A percentile compares a stretch with the other conserved stretches of the same genome.
phyloP scores from a whole-genome alignment of 2,329 filamentous ascomycete genomes.

The Biscogniauxia mediterranea region DNA sequence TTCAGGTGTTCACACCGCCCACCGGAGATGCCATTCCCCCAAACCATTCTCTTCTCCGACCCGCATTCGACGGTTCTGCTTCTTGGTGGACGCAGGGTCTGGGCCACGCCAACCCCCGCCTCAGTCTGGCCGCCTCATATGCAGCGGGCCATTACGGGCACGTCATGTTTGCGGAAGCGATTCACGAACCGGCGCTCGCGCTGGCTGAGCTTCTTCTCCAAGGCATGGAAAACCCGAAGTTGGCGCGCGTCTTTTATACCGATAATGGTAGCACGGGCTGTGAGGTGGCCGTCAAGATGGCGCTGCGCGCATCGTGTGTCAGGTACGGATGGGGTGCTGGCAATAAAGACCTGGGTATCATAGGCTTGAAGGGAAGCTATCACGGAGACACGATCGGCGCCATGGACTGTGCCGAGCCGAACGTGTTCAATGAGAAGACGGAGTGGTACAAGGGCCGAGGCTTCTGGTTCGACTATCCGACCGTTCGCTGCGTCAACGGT shows the following conservation, averaged over 20 bases:
- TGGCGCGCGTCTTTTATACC: conserved; percentile 74
- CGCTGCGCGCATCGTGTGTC: conserved; percentile 63
- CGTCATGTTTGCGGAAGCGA: conserved; percentile 79
- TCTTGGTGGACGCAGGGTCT: conserved; percentile 93
- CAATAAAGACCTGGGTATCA: conserved; percentile 57
- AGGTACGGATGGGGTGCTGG: conserved; percentile 64
- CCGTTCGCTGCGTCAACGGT: conserved; percentile 64
- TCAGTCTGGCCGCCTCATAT: conserved; percentile 74
- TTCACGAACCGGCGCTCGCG: conserved; percentile 74
- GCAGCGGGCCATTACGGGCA: conserved; percentile 83
- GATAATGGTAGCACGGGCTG: conserved; percentile 83
- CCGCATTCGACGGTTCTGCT: conserved; percentile 79
- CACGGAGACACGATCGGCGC: conserved; percentile 87
- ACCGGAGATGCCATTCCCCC: background rate
- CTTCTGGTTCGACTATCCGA: conserved; percentile 78
- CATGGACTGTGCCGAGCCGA: conserved; percentile 82
- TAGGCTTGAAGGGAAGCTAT: conserved; percentile 78
- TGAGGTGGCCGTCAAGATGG: conserved; percentile 87
- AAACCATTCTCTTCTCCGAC: conserved; percentile 45
- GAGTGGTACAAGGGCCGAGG: conserved; percentile 83
- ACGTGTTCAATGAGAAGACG: conserved; percentile 75
- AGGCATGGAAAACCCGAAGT: conserved; percentile 59
- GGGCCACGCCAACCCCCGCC: conserved; percentile 70
- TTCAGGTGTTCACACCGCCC: conserved; percentile 53
- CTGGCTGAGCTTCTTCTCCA: conserved; percentile 65